These are phyloP conservation scores for Nyssa sinensis DNA, from an alignment of 148 eudicot species.

Conservation along the genomic window DNA sequence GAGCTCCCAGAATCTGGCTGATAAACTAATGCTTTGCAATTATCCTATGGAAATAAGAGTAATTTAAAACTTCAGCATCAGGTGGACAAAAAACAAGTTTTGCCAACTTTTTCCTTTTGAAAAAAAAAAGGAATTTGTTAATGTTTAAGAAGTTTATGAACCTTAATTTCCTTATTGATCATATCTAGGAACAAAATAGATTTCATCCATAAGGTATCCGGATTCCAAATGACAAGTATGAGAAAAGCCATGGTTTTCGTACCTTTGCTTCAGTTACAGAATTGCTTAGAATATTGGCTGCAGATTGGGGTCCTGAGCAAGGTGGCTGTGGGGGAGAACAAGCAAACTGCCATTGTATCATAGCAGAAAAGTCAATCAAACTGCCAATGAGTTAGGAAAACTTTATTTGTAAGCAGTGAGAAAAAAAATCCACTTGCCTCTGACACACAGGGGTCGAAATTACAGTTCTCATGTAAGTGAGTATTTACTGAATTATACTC, in stretches of 20 bases:
- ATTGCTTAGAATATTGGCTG: constrained; percentile 25
- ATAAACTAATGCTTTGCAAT: constrained; percentile 22
- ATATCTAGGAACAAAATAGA: not conserved
- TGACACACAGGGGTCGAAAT: constrained; percentile 16
- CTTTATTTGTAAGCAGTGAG: not conserved
- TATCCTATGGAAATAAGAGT: constrained; percentile 27
- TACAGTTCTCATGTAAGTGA: constrained; percentile 9
- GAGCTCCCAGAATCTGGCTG: constrained; percentile 41
- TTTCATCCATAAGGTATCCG: too few species aligned
- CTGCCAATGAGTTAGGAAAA: not conserved
- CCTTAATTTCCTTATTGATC: not conserved
- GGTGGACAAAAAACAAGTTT: not conserved
- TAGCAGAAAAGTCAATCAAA: not conserved
- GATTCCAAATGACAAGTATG: not conserved
- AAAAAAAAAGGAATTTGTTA: not conserved
- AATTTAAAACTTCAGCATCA: not conserved
- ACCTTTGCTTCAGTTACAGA: constrained; percentile 26
- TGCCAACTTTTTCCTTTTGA: not conserved
- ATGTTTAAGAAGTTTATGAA: not conserved
- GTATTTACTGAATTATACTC: constrained; percentile 13
- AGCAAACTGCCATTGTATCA: constrained; percentile 24
- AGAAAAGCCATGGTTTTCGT: constrained; percentile 9
- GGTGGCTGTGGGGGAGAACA: constrained; percentile 31
- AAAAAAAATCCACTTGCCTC: constrained; percentile 31
- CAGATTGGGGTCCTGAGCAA: constrained; percentile 31